Evolutionary conservation across 164 flowering plant species (phyloP).

Genomic region (Vitis cinerea): DNA sequence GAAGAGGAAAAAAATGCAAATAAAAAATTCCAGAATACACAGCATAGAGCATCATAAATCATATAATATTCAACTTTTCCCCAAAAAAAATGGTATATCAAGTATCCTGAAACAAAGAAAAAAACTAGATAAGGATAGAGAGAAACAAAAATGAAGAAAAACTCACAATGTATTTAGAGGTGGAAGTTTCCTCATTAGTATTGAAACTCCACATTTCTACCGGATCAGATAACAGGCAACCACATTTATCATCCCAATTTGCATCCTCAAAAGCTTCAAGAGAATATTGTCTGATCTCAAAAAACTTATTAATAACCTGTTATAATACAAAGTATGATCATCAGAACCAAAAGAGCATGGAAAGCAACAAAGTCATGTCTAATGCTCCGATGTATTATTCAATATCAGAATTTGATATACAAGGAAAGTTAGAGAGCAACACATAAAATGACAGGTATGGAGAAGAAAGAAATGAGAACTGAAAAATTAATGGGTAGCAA

Average conservation of each 20-base stretch:
- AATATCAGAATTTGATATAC: too few species aligned
- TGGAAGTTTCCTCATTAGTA: slow-evolving; percentile 46
- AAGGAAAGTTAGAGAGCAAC: too few species aligned
- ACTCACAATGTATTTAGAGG: slow-evolving; percentile 76
- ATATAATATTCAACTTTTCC: background rate
- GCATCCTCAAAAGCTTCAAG: slow-evolving; percentile 31
- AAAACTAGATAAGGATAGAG: background rate
- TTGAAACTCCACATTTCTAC: slow-evolving; percentile 73
- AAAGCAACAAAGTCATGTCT: background rate
- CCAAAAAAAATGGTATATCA: background rate
- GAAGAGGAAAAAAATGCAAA: background rate
- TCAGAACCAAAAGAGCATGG: background rate
- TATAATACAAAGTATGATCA: background rate
- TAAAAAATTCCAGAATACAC: background rate
- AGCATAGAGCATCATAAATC: background rate
- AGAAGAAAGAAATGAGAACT: background rate
- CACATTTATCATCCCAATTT: slow-evolving; percentile 63
- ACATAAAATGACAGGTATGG: too few species aligned
- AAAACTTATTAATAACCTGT: slow-evolving; percentile 79
- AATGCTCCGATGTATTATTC: too few species aligned
- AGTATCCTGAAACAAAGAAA: background rate
- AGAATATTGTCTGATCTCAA: slow-evolving; percentile 56
- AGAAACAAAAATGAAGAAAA: background rate
- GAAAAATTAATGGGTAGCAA: too few species aligned
- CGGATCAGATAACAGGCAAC: slow-evolving; percentile 58